Evolutionary conservation across 2,329 filamentous ascomycete genomes (phyloP), one percentile per base, ranked within the genome.

Genomic region (Aurifilum marmelostoma): DNA sequence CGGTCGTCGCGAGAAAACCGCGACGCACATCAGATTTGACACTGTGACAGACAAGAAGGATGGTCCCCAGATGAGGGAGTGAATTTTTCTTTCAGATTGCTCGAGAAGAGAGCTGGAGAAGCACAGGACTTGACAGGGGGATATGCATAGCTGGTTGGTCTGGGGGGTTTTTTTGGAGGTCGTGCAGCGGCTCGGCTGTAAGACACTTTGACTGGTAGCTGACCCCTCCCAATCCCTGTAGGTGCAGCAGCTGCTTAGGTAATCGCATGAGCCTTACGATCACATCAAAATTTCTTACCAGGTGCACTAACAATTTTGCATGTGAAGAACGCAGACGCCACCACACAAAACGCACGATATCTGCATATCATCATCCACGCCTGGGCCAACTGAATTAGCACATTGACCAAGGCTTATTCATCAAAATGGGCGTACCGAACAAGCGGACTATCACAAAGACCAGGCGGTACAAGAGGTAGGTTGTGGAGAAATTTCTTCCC

Each of bases 371-470:
- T 56, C 32, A 63, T 24, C 56, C 34, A 62, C 58, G 27, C 37
- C 58, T 62, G 7, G 41, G 11, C 32, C 47, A 16, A n/a, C 47
- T 52, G 7, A 56, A 5, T 9, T 24, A 43, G 24, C 18, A 8
- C 12, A 32, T 9, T 34, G 24, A 24, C 18, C 9, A 24, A 62
- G 52, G 47, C 3, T 39, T 58, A 63, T 37, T 64, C 39, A 5
- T 65, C 73, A 84, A 75, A 69, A 94, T 94, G 91, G 91, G 91
- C 60, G 86, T 92, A 71, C 82, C 85, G 39, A 88, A 87, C 73
- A 89, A 89, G 77, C 83, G 85, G 60, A 90, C 88, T n/a, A 84
- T 89, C 72, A 89, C 88, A 68, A 94, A 94, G 81, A 94, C 91
- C 3, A 88, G 92, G 79, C 87, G 91, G 72, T 88, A 89, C 76